phyloP scores from a whole-genome alignment of 108 stramenopile species.

The Pseudonitzschia delicatissima region DNA sequence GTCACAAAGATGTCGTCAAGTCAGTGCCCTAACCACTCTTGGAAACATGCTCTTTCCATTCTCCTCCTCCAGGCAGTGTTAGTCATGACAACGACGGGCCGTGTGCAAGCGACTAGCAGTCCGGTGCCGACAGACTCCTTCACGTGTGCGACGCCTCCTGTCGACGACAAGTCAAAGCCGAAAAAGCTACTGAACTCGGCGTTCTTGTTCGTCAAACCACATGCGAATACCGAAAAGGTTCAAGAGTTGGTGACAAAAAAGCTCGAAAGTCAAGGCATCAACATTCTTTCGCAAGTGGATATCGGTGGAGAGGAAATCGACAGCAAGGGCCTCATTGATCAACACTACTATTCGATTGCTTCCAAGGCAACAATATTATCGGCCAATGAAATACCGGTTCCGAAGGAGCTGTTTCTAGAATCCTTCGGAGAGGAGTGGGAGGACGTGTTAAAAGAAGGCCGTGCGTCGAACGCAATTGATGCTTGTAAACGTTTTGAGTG shows the following conservation, averaged over 20 bases:
- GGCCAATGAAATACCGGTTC: conserved; percentile 85
- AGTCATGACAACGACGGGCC: not conserved
- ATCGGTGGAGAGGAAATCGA: conserved; percentile 83
- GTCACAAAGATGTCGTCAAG: too few relatives aligned
- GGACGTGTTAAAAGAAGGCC: conserved; percentile 68
- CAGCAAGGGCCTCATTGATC: conserved; percentile 87
- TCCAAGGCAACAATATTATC: conserved; percentile 88
- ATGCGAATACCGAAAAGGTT: conserved; percentile 83
- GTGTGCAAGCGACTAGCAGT: not conserved
- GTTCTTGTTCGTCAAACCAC: conserved; percentile 95
- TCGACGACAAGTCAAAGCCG: too few relatives aligned
- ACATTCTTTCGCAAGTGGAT: conserved; percentile 69
- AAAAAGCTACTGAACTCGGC: conserved; percentile 61
- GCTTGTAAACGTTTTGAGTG: conserved; percentile 83
- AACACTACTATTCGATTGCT: conserved; percentile 94
- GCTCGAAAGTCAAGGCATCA: conserved; percentile 56
- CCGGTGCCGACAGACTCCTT: not conserved
- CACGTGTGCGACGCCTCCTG: not conserved
- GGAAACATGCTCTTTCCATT: not conserved
- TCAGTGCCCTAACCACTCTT: too few relatives aligned
- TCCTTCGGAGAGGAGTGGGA: conserved; percentile 86
- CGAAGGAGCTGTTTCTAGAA: conserved; percentile 76
- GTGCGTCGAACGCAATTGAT: conserved; percentile 86
- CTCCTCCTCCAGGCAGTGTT: not conserved
- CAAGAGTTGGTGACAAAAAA: conserved; percentile 68